Evolutionary conservation across 2,329 filamentous ascomycete species (phyloP).

Genomic region (Epichloe gansuensis): DNA sequence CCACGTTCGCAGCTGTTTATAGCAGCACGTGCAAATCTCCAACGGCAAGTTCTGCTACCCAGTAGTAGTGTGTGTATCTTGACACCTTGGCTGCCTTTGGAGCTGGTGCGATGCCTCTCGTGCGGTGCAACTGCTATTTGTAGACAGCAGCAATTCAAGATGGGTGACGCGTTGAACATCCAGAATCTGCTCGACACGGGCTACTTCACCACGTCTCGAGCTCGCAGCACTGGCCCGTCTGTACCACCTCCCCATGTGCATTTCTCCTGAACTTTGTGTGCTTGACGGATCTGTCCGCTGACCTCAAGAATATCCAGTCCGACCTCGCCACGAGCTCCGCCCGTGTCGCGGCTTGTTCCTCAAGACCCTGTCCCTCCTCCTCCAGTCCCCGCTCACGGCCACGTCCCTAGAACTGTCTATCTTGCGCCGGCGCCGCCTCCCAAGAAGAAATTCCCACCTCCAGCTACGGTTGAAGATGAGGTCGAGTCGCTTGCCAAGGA

Average conservation of each 20-base stretch:
- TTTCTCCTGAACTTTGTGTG: background rate
- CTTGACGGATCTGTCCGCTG: background rate
- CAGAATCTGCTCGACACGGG: constrained; percentile 35
- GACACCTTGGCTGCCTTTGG: background rate
- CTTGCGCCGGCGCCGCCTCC: constrained; percentile 5
- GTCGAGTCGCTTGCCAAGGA: constrained; percentile 48
- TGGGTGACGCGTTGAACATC: constrained; percentile 32
- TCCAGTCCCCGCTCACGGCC: constrained; percentile 6
- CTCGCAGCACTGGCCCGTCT: constrained; percentile 19
- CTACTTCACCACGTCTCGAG: constrained; percentile 36
- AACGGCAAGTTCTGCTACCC: background rate
- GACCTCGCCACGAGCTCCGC: constrained; percentile 11
- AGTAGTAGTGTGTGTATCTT: background rate
- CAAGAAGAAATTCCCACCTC: constrained; percentile 37
- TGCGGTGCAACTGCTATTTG: constrained; percentile 8
- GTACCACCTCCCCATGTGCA: constrained; percentile 3
- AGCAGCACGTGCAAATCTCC: too few species aligned
- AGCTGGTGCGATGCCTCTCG: constrained; percentile 12
- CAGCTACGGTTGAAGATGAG: constrained; percentile 59
- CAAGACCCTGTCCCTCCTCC: constrained; percentile 10
- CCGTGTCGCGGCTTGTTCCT: constrained; percentile 3
- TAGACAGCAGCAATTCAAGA: constrained; percentile 16
- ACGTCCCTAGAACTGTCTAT: constrained; percentile 6
- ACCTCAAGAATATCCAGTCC: constrained; percentile 1
- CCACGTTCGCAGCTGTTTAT: too few species aligned